Percentiles rank a stretch among this genome's conserved stretches.
Conservation (phyloP, 192 early-diverging fungal genomes). For the Gigaspora rosea region DNA sequence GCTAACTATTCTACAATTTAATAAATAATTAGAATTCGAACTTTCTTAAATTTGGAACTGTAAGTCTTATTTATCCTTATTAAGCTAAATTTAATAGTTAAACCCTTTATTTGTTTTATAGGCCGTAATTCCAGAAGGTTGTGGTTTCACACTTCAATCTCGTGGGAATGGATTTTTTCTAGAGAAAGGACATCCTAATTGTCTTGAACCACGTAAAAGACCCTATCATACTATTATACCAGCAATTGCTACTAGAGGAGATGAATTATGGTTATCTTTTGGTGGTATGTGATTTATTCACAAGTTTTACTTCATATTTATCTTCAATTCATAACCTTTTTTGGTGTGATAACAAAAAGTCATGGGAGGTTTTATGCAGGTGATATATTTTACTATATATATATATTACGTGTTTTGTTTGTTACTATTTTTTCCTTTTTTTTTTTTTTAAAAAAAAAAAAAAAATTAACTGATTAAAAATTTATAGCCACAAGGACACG, state of each 20-base stretch:
- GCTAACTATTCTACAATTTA: not conserved
- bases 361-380: constrained; percentile 78
- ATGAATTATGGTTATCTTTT: constrained; percentile 47
- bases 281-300: constrained; percentile 39
- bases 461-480: not conserved
- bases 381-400: not conserved
- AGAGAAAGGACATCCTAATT: constrained; percentile 61
- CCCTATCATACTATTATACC: constrained; percentile 84
- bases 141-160: constrained; percentile 70
- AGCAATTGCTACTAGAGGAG: constrained; percentile 56
- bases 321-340: constrained; percentile 2
- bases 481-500: constrained; percentile 71
- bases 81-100: constrained; percentile 32
- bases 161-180: constrained; percentile 69
- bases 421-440: too few species aligned
- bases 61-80: constrained; percentile 1
- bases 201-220: constrained; percentile 65
- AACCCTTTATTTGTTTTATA: constrained; percentile 24
- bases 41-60: constrained; percentile 52
- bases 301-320: not conserved
- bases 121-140: constrained; percentile 58
- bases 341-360: constrained; percentile 34
- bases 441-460: not conserved
- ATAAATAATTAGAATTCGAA: constrained; percentile 48
- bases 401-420: too few species aligned